These are phyloP conservation scores for Cucurbita moschata DNA, from an alignment of 306 rosid genomes.

Conservation along the genomic window DNA sequence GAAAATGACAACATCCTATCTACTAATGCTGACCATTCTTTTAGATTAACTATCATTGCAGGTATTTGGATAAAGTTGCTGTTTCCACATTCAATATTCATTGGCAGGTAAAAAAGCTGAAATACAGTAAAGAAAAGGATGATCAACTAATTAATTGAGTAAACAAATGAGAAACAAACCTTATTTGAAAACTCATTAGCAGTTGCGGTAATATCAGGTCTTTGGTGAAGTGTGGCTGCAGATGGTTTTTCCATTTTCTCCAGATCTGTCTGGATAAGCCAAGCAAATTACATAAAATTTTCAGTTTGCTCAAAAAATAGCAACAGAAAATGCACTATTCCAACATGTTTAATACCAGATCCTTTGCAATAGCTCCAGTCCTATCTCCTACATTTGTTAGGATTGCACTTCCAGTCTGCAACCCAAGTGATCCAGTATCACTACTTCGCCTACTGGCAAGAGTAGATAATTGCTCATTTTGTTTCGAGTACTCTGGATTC, in stretches of 20 bases:
- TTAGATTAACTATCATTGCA: neutral
- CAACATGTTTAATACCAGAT: constrained; percentile 32
- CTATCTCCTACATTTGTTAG: constrained; percentile 25
- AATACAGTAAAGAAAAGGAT: neutral
- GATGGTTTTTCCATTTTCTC: constrained; percentile 18
- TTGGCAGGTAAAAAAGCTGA: neutral
- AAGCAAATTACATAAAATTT: constrained; percentile 7
- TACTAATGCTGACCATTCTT: neutral
- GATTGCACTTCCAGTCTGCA: constrained; percentile 22
- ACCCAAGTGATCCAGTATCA: constrained; percentile 23
- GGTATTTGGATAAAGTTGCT: neutral
- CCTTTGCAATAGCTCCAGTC: constrained; percentile 23
- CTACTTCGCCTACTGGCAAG: constrained; percentile 22
- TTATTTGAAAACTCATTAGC: constrained; percentile 17
- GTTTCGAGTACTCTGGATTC: constrained; percentile 32
- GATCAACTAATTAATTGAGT: neutral
- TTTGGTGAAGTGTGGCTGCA: constrained; percentile 14
- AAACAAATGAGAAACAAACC: constrained; percentile 15
- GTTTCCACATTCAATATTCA: neutral
- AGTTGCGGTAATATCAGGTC: constrained; percentile 17
- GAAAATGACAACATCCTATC: neutral
- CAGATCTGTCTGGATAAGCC: constrained; percentile 16
- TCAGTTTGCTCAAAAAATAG: neutral
- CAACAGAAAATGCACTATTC: neutral
- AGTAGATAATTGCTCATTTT: constrained; percentile 25